These are phyloP conservation scores for Raphanus sativus DNA, from an alignment of 345 rosid species.

Conservation along the genomic window DNA sequence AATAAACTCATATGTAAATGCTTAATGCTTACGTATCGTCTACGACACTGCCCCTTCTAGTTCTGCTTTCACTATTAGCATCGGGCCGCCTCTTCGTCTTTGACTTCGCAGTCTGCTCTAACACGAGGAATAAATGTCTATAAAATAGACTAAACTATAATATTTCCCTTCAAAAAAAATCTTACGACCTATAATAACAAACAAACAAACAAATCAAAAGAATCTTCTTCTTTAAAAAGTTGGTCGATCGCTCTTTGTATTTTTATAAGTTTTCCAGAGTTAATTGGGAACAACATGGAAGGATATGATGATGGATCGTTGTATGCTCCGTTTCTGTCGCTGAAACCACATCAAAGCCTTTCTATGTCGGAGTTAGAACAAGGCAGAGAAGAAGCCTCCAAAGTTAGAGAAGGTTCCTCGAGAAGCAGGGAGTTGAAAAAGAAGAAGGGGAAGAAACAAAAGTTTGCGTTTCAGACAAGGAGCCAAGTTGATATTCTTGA, in stretches of 20 bases:
- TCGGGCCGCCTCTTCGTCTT: slow-evolving; percentile 40
- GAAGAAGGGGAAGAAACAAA: slow-evolving; percentile 64
- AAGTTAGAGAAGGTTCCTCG: slow-evolving; percentile 30
- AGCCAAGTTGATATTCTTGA: slow-evolving; percentile 91
- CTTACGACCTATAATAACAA: not conserved
- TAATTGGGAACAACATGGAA: slow-evolving; percentile 23
- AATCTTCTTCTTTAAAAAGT: not conserved
- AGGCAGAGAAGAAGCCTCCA: slow-evolving; percentile 15
- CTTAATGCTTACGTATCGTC: slow-evolving; percentile 35
- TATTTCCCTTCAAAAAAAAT: slow-evolving; percentile 14
- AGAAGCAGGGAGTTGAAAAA: slow-evolving; percentile 34
- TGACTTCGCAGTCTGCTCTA: slow-evolving; percentile 35
- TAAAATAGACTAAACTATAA: slow-evolving; percentile 17
- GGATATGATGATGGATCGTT: slow-evolving; percentile 23
- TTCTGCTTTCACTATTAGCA: slow-evolving; percentile 16
- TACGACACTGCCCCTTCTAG: slow-evolving; percentile 30
- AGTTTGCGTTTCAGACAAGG: slow-evolving; percentile 80
- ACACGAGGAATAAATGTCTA: slow-evolving; percentile 24
- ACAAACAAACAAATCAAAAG: not conserved
- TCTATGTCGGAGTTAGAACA: slow-evolving; percentile 7
- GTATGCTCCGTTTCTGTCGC: slow-evolving; percentile 28
- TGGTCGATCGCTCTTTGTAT: slow-evolving; percentile 6
- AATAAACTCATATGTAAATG: not conserved
- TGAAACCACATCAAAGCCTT: slow-evolving; percentile 21
- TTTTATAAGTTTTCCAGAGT: not conserved